Evolutionary conservation across 805 yeast genomes (phyloP), one percentile per base, ranked within the genome.

Genomic region (Pichia scutulata): DNA sequence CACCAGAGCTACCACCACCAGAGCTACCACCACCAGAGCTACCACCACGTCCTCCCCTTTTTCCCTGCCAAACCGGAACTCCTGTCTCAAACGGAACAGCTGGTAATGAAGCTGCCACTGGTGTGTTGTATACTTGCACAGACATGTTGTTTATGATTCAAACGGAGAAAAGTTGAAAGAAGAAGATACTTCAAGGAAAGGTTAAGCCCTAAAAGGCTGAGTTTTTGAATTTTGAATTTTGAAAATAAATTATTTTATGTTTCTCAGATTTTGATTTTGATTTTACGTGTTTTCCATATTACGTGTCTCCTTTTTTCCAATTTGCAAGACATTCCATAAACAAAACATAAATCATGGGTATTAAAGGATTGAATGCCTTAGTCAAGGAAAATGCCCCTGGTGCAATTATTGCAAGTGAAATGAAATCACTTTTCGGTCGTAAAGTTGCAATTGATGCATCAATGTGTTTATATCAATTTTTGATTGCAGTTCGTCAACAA

Each of bases 371-470:
- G 43, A 89, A 85, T 61, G 89, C 89, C 52, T 76, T 95, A 43
- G 80, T 93, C 30, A 78, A 89, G 41, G 99, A 93, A 63, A 84
- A 92, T 64, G 95, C 96, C 1, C 96, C 97, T 0, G 67, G 70
- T 16, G 89, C 98, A 1, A 80, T 88, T 55, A 79, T 80, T 55
- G 80, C 81, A 49, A 77, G 80, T 51, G 96, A 89, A 57, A 84
- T 92, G 72, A 92, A 92, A 68, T 75, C 86, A 16, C 78, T 89
- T 44, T 85, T 87, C 61, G 99, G 99, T 1, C 74, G 98, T 43
- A 93, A 93, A 71, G 96, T 93, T n/a, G 99, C 99, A 52, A 90
- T 93, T 53, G 92, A 86, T 70, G 95, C 95, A 3, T 90, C 98
- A 10, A 93, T 93, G 99, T 89, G 96, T 57, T 74, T 93, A 40